These are phyloP conservation scores for Pichia exigua DNA, from an alignment of 805 yeast species.

Conservation along the genomic window DNA sequence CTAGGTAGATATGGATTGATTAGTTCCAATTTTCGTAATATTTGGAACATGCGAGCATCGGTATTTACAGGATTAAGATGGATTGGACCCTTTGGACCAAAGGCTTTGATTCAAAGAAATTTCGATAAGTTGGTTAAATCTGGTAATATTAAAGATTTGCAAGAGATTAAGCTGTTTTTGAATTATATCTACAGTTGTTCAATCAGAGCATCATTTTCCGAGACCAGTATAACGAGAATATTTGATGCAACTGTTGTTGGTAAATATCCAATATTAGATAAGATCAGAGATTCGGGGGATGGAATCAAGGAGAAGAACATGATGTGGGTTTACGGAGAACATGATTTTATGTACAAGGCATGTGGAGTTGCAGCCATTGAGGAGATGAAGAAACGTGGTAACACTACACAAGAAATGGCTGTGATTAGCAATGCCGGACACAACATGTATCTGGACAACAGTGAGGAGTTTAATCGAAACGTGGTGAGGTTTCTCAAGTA, in stretches of 20 bases:
- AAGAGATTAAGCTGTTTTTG: slow-evolving; percentile 26
- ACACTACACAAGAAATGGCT: slow-evolving; percentile 27
- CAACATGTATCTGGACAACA: slow-evolving; percentile 67
- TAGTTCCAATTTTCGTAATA: slow-evolving; percentile 26
- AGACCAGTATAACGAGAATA: slow-evolving; percentile 36
- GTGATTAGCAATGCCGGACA: slow-evolving; percentile 60
- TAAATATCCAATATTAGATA: slow-evolving; percentile 58
- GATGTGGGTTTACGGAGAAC: slow-evolving; percentile 56
- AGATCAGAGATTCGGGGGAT: slow-evolving; percentile 26
- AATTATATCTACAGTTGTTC: slow-evolving; percentile 28
- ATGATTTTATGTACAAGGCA: slow-evolving; percentile 65
- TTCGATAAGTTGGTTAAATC: slow-evolving; percentile 25
- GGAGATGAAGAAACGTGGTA: slow-evolving; percentile 13
- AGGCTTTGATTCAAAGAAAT: slow-evolving; percentile 21
- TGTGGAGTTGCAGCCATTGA: slow-evolving; percentile 44
- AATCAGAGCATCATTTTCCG: slow-evolving; percentile 27
- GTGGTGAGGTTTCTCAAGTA: slow-evolving; percentile 32
- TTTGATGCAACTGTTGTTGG: slow-evolving; percentile 55
- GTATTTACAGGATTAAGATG: slow-evolving; percentile 42
- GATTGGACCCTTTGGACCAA: slow-evolving; percentile 33
- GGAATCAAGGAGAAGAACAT: slow-evolving; percentile 26
- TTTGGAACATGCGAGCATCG: slow-evolving; percentile 37
- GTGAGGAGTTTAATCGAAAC: slow-evolving; percentile 41
- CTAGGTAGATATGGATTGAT: slow-evolving; percentile 40
- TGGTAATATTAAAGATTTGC: slow-evolving; percentile 15